Base-by-base conservation (phyloP, 129 eudicot genomes). In the Tanacetum coccineum region DNA sequence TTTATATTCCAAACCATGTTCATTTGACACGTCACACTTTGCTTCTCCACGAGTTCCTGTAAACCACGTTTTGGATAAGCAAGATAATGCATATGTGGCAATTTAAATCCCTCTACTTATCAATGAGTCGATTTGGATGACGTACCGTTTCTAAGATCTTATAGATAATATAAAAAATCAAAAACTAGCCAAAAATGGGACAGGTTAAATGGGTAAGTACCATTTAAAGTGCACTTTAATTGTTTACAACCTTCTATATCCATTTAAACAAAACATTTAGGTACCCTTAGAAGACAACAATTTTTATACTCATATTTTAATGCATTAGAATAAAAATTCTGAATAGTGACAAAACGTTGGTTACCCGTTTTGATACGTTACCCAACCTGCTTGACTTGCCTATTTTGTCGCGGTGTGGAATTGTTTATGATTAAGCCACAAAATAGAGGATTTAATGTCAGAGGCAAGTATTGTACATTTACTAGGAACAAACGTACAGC, bases 1-100 rank as follows among this genome's bases (percentile, higher is more conserved):
- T 76, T 67, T 78, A 74, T 58, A 46, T 28, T 88, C 96, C 26
- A 71, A 81, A 74, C 82, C 63, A 7, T 82, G 80, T 25, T 62
- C 80, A 70, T 59, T 65, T 30, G 67, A 4, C 21, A 46, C 14
- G 2, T 88, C 92, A 65, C 64, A 67, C 77, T 81, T 85, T 13
- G 45, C 54, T 73, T 85, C 91, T 67, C 63, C 87, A 59, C 54
- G 82, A 67, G 75, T 74, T 63, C 80, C 88, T 81, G 67, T 26
- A n/a, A 73, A 54, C 30, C 39, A 42, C 11, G 17, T 55, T 28
- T 36, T 36, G 22, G 11, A 26, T 55, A 54, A 52, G 42, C 8
- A 20, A 40, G 13, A 54, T 47, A 64, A 44, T 28, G 18, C 30
- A 49, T 2, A 36, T 4, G 19, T 65, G 57, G 17, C 21, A 47